phyloP scores from a whole-genome alignment of 768 basidiomycete species.

The Calocybe gangraenosa region DNA sequence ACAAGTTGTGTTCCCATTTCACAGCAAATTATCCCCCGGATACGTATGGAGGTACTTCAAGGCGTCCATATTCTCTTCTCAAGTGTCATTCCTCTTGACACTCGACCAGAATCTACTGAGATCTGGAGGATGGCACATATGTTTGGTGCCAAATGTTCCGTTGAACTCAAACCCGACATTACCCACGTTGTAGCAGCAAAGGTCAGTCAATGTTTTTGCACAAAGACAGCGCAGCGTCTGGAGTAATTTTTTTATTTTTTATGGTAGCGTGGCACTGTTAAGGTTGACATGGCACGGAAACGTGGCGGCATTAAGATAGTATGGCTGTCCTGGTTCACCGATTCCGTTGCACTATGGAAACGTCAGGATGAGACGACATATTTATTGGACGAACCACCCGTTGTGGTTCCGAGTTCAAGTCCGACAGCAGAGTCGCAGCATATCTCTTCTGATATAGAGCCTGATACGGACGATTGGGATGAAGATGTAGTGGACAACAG shows the following conservation, averaged over 20 bases:
- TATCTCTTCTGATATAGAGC: conserved; percentile 64
- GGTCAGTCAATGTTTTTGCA: conserved; percentile 49
- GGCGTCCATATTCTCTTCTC: conserved; percentile 88
- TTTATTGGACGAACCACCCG: conserved; percentile 59
- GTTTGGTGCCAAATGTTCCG: conserved; percentile 83
- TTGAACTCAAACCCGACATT: conserved; percentile 56
- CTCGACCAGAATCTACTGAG: conserved; percentile 71
- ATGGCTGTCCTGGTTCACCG: conserved; percentile 85
- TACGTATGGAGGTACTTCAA: conserved; percentile 72
- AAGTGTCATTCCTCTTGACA: conserved; percentile 90
- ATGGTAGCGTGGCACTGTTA: conserved; percentile 78
- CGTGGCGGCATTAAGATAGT: conserved; percentile 81
- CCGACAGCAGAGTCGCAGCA: conserved; percentile 37
- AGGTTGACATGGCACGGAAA: conserved; percentile 80
- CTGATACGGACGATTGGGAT: conserved; percentile 68
- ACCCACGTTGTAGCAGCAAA: conserved; percentile 94
- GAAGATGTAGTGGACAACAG: conserved; percentile 29
- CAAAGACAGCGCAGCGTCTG: no score
- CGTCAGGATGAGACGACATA: conserved; percentile 78
- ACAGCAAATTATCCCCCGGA: conserved; percentile 82
- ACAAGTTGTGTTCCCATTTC: no score
- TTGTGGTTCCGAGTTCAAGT: conserved; percentile 28
- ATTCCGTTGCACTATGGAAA: conserved; percentile 85
- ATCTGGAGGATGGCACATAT: conserved; percentile 83
- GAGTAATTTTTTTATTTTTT: neutral